A percentile compares a stretch with the other conserved stretches of the same genome.
Evolutionary conservation across 1,139 yeast species (phyloP).

Genomic region (Saccharomyces hybrid): DNA sequence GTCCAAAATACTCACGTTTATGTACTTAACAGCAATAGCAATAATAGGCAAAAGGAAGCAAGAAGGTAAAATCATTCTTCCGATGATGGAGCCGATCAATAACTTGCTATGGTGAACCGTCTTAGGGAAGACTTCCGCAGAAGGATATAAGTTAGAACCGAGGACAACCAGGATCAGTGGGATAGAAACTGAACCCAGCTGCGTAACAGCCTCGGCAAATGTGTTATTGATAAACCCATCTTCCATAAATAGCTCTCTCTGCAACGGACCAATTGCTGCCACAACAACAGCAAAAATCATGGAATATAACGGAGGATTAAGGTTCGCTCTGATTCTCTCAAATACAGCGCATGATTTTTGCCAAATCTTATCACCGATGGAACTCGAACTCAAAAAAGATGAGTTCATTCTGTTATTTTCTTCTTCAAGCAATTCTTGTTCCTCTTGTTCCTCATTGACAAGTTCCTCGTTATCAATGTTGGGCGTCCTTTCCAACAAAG

Average conservation of each 20-base stretch:
- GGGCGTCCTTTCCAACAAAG: constrained; percentile 8
- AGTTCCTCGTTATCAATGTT: not conserved
- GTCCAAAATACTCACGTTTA: constrained; percentile 58
- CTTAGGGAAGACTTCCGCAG: constrained; percentile 56
- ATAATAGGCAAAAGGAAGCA: constrained; percentile 55
- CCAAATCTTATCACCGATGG: constrained; percentile 11
- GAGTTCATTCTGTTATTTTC: not conserved
- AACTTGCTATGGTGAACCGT: constrained; percentile 54
- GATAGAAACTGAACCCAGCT: constrained; percentile 80
- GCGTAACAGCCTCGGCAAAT: constrained; percentile 63
- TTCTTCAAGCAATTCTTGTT: not conserved
- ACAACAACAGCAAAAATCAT: constrained; percentile 78
- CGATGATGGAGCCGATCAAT: constrained; percentile 56
- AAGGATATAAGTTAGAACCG: constrained; percentile 69
- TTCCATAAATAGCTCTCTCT: constrained; percentile 54
- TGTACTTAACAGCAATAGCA: constrained; percentile 51
- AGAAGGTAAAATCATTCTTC: constrained; percentile 70
- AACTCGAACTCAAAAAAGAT: constrained; percentile 2
- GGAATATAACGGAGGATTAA: constrained; percentile 95
- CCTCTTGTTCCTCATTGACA: not conserved
- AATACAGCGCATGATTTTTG: constrained; percentile 1
- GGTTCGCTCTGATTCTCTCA: constrained; percentile 34
- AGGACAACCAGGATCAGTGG: constrained; percentile 70
- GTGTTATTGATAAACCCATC: constrained; percentile 71
- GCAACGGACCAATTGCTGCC: constrained; percentile 70